phyloP scores from a whole-genome alignment of 1,139 yeast genomes.

The Debaryomyces subglobosus region DNA sequence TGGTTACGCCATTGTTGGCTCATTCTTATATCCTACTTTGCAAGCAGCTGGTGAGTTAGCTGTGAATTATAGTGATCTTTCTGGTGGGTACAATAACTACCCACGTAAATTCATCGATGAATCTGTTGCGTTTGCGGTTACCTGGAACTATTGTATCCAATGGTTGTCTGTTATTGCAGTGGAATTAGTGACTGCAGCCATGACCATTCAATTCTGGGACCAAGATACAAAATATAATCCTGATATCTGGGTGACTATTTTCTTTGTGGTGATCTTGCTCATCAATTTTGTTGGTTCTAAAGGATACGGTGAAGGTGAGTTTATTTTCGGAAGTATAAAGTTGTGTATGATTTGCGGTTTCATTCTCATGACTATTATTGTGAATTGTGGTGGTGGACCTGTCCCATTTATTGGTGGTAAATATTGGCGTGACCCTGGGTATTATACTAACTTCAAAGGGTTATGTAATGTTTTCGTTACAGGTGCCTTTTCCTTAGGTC shows the following conservation, averaged over 20 bases:
- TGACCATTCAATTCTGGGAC: conserved; percentile 42
- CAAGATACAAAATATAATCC: conserved; percentile 21
- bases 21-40: conserved; percentile 42
- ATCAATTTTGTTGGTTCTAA: conserved; percentile 32
- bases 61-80: conserved; percentile 40
- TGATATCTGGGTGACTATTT: conserved; percentile 33
- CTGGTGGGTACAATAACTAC: conserved; percentile 46
- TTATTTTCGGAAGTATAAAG: conserved; percentile 26
- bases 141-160: conserved; percentile 48
- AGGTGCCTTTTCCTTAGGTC: conserved; percentile 31
- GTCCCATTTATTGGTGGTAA: conserved; percentile 31
- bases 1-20: conserved; percentile 43
- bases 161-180: conserved; percentile 46
- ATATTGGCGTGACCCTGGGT: conserved; percentile 33
- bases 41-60: conserved; percentile 50
- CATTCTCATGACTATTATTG: conserved; percentile 32
- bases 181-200: conserved; percentile 45
- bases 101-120: conserved; percentile 43
- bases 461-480: conserved; percentile 32
- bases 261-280: conserved; percentile 25
- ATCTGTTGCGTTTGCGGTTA: conserved; percentile 41
- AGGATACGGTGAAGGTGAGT: conserved; percentile 39
- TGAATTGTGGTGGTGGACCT: conserved; percentile 32
- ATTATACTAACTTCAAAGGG: conserved; percentile 33
- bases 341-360: conserved; percentile 27